A percentile compares a stretch with the other conserved stretches of the same genome.
Conservation (phyloP, 345 rosid species). For the Eucalyptus dawsonii region DNA sequence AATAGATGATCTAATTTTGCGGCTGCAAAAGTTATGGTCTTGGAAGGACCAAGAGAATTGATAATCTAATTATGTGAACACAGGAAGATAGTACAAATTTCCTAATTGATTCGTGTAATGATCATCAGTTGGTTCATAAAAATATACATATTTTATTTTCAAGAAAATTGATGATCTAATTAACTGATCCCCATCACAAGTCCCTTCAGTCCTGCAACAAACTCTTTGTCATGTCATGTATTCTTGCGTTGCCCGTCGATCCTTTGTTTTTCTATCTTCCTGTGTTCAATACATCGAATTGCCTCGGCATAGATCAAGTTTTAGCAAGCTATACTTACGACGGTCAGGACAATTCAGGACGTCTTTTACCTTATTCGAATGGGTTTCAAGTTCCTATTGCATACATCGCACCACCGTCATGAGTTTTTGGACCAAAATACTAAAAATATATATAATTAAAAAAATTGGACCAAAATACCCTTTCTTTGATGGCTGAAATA, state of each 20-base stretch:
- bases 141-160: background rate
- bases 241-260: conserved; percentile 65
- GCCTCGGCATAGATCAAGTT: conserved; percentile 45
- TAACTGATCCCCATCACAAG: conserved; percentile 65
- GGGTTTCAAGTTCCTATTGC: conserved; percentile 73
- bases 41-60: background rate
- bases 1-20: too few species aligned
- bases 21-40: background rate
- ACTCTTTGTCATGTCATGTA: conserved; percentile 60
- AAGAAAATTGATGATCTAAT: background rate
- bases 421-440: conserved; percentile 50
- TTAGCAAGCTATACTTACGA: conserved; percentile 51
- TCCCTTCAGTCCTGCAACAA: conserved; percentile 67
- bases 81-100: background rate
- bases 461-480: too few species aligned
- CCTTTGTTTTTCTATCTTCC: conserved; percentile 78
- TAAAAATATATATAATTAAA: too few species aligned
- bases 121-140: background rate
- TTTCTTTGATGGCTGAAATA: too few species aligned
- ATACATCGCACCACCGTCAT: conserved; percentile 69
- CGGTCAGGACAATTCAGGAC: conserved; percentile 45
- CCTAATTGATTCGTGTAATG: background rate
- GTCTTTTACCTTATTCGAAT: conserved; percentile 51
- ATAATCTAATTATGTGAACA: background rate
- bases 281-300: conserved; percentile 30